Conservation (phyloP, 495 filamentous ascomycete species). For the Chaetomidium leptoderma region DNA sequence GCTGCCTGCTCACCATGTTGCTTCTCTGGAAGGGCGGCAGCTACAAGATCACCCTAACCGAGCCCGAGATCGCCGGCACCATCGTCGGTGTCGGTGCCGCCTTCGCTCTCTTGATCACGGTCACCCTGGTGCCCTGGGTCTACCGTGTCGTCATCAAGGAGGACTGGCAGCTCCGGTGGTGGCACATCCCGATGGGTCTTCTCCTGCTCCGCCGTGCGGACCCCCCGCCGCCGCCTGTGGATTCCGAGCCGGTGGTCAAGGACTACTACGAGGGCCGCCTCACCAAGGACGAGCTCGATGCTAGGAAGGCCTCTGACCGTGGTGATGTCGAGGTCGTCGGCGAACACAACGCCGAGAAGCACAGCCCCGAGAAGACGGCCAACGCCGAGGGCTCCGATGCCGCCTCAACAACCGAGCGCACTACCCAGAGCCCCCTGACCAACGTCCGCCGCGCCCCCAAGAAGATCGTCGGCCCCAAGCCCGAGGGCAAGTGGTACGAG, state of each 20-base stretch:
- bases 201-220: constrained; percentile 49
- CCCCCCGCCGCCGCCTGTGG: constrained; percentile 44
- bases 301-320: constrained; percentile 20
- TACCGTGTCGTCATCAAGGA: constrained; percentile 53
- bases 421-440: constrained; percentile 4
- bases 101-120: constrained; percentile 46
- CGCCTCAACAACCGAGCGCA: background rate
- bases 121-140: constrained; percentile 62
- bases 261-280: constrained; percentile 53
- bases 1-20: constrained; percentile 58
- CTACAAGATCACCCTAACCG: constrained; percentile 44
- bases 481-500: constrained; percentile 36
- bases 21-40: constrained; percentile 55
- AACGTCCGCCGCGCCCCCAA: constrained; percentile 10
- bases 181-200: constrained; percentile 55
- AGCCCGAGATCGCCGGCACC: constrained; percentile 46
- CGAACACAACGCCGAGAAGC: too few relatives aligned
- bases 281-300: constrained; percentile 46
- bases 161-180: constrained; percentile 55
- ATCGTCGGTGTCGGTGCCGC: constrained; percentile 57
- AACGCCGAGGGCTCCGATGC: constrained; percentile 13
- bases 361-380: constrained; percentile 4
- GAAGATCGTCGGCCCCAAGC: constrained; percentile 34
- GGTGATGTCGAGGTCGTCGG: constrained; percentile 20
- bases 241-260: constrained; percentile 35